phyloP scores from a whole-genome alignment of 441 rosid genomes.

The Gossypium davidsonii region DNA sequence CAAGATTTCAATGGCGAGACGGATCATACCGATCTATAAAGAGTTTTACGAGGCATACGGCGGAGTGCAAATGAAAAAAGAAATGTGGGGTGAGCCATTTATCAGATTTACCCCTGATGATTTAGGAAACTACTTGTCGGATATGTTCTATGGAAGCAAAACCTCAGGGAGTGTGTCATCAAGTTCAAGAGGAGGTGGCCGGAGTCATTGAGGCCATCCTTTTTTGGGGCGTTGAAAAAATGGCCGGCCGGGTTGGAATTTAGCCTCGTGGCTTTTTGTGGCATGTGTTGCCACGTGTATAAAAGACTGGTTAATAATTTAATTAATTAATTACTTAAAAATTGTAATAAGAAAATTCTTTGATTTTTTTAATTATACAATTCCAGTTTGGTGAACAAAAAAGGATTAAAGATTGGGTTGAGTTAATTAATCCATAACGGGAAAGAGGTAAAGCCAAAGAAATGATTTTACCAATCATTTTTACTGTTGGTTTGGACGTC shows the following conservation, averaged over 20 bases:
- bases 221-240: neutral
- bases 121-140: constrained; percentile 58
- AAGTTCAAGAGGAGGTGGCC: constrained; percentile 20
- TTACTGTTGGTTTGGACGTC: too few relatives aligned
- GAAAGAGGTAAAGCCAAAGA: too few relatives aligned
- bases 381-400: neutral
- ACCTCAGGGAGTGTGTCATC: constrained; percentile 41
- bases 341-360: neutral
- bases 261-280: neutral
- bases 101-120: constrained; percentile 65
- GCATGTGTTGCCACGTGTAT: neutral
- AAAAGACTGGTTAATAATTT: neutral
- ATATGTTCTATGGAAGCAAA: constrained; percentile 40
- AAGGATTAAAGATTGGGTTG: neutral
- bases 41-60: constrained; percentile 30
- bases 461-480: too few relatives aligned
- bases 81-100: constrained; percentile 12
- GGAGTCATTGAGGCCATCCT: constrained; percentile 11
- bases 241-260: neutral
- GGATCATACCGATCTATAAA: constrained; percentile 38
- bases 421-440: too few relatives aligned
- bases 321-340: neutral
- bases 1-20: constrained; percentile 41
- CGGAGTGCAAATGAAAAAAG: constrained; percentile 12
- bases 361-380: neutral